Percentiles rank a stretch among this genome's conserved stretches.
Conservation (phyloP, 768 basidiomycete species). For the Zangia roseola region DNA sequence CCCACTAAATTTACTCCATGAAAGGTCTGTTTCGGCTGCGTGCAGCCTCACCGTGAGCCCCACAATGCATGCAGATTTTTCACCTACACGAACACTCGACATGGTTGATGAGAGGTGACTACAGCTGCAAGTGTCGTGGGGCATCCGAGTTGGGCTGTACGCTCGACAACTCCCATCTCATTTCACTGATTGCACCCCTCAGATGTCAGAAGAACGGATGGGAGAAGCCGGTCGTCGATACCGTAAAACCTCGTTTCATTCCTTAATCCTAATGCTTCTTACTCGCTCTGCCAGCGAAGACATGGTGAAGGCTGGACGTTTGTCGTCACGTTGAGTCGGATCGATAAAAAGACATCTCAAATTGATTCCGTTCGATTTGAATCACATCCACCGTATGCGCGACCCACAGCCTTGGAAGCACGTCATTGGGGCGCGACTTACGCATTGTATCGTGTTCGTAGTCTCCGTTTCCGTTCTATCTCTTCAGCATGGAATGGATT, state of each 20-base stretch:
- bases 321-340: slow-evolving; percentile 59
- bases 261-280: slow-evolving; percentile 1
- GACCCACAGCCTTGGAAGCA: slow-evolving; percentile 73
- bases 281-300: slow-evolving; percentile 39
- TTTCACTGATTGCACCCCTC: neutral
- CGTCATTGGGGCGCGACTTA: slow-evolving; percentile 91
- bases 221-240: slow-evolving; percentile 81
- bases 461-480: slow-evolving; percentile 1
- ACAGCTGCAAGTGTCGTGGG: slow-evolving; percentile 1
- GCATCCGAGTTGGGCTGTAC: neutral
- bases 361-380: slow-evolving; percentile 68
- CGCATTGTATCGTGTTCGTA: slow-evolving; percentile 81
- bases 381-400: slow-evolving; percentile 68
- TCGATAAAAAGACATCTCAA: slow-evolving; percentile 70
- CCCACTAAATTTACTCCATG: slow-evolving; percentile 74
- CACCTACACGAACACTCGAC: neutral
- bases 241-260: slow-evolving; percentile 41
- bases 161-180: neutral
- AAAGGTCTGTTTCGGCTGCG: slow-evolving; percentile 54
- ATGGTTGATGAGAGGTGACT: neutral
- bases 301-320: slow-evolving; percentile 59
- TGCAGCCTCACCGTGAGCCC: slow-evolving; percentile 1
- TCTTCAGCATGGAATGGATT: neutral
- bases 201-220: slow-evolving; percentile 90
- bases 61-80: neutral